phyloP scores from a whole-genome alignment of 495 filamentous ascomycete species.

The Penicillium crystallinum region DNA sequence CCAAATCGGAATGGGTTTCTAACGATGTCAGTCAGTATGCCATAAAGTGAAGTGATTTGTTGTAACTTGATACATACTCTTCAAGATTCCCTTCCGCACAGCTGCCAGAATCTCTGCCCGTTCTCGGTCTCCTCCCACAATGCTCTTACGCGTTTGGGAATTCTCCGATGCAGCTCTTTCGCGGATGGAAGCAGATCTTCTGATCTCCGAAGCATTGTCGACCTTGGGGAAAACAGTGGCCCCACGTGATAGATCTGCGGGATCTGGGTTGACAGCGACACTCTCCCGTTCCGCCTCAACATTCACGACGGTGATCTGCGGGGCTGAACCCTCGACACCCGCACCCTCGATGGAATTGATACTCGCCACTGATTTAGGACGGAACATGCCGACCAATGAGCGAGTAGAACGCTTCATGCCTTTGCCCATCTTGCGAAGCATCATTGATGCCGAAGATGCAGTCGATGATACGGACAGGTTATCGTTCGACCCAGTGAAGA shows the following conservation, averaged over 20 bases:
- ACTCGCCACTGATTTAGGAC: conserved; percentile 87
- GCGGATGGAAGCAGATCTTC: conserved; percentile 27
- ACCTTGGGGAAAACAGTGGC: conserved; percentile 84
- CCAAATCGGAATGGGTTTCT: conserved; percentile 57
- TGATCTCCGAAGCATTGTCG: conserved; percentile 48
- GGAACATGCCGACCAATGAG: conserved; percentile 89
- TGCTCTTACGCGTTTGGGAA: conserved; percentile 67
- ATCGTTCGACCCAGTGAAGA: conserved; percentile 90
- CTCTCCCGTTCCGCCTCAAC: conserved; percentile 88
- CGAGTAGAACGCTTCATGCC: conserved; percentile 90
- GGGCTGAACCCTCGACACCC: conserved; percentile 53
- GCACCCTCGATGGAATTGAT: conserved; percentile 61
- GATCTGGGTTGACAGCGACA: conserved; percentile 71
- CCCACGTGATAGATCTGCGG: conserved; percentile 61
- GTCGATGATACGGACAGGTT: conserved; percentile 97
- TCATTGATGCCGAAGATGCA: conserved; percentile 94
- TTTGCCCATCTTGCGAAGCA: conserved; percentile 99
- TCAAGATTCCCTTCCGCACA: conserved; percentile 90
- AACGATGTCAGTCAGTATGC: conserved; percentile 14
- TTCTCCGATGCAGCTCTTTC: conserved; percentile 55
- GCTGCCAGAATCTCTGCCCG: conserved; percentile 85
- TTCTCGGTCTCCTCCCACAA: conserved; percentile 85
- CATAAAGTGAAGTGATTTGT: background rate
- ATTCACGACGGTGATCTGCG: conserved; percentile 87
- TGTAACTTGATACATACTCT: conserved; percentile 61